Conservation (phyloP, 177 flowering plant genomes). For the Telopea speciosissima region DNA sequence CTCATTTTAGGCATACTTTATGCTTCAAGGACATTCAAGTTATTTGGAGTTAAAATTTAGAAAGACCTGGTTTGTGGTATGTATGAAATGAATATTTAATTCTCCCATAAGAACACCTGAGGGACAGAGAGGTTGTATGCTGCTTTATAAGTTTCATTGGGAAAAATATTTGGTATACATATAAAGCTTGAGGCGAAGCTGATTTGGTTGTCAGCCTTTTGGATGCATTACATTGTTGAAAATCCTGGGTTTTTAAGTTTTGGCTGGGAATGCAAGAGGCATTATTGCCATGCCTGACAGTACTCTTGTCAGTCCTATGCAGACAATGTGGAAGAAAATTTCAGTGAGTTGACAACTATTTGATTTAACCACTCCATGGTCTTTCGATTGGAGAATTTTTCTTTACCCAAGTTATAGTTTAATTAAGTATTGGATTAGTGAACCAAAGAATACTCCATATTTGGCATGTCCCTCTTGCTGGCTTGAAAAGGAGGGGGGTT, state of each 20-base stretch:
- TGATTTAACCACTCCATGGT: neutral
- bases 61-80: conserved; percentile 10
- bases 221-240: conserved; percentile 7
- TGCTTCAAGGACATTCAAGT: neutral
- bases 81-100: conserved; percentile 18
- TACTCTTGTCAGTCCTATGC: neutral
- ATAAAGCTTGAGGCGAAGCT: conserved; percentile 12
- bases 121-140: conserved; percentile 18
- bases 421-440: neutral
- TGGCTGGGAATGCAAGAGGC: neutral
- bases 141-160: conserved; percentile 12
- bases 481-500: neutral
- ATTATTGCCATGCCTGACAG: neutral
- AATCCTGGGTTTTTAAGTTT: conserved; percentile 14
- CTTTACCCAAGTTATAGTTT: neutral
- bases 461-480: neutral
- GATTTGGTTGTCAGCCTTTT: conserved; percentile 3
- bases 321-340: neutral
- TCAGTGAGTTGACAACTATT: neutral
- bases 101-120: conserved; percentile 14
- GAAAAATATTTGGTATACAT: conserved; percentile 8
- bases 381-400: neutral
- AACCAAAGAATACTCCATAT: conserved; percentile 5
- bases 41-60: conserved; percentile 2
- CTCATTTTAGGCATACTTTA: neutral